Evolutionary conservation across 805 yeast species (phyloP), one percentile per base, ranked within the genome.

Genomic region (Yarrowia sp.): DNA sequence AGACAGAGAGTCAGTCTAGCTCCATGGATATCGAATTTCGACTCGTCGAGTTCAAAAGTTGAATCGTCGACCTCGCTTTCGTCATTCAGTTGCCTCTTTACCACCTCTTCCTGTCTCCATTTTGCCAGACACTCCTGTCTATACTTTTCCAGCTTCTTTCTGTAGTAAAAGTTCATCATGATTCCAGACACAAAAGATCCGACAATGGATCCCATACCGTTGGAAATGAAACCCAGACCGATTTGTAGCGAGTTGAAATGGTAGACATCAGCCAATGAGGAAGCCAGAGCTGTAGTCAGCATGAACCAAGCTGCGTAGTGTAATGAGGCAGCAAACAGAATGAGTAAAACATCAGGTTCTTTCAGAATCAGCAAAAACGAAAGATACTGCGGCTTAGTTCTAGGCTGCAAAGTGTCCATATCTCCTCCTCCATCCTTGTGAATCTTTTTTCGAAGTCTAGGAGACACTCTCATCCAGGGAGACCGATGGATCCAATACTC

Each of bases 181-280:
- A 80, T 79, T 0, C 97, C 97, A 1, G 86, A 77, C 0, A 75
- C 48, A 0, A 90, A 71, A 0, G 92, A 84, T 26, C 93, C 91
- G 0, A 81, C 58, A 14, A 89, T 75, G 3, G 91, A 85, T 10
- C 88, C 89, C 0, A 85, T 72, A 12, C 97, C 97, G 22, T 88
- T 86, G 3, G 96, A 90, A 56, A 92, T 80, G 73, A 87, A 92
- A 69, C 91, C 86, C 16, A 86, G 77, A 3, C 97, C 97, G 43
- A 90, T 85, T 53, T 85, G 82, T 55, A 85, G 78, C 0, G 87
- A 84, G 1, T 83, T 72, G 70, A 86, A 84, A 38, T 81, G 76
- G 72, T 91, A 90, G 5, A 77, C 72, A 7, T 77, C 76, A 42
- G 84, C 80, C 40, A 91, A 76, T 15, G 81, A 78, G 0, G 89